Evolutionary conservation across 164 flowering plant genomes (phyloP), one percentile per base, ranked within the genome.

Genomic region (Protea cynaroides): DNA sequence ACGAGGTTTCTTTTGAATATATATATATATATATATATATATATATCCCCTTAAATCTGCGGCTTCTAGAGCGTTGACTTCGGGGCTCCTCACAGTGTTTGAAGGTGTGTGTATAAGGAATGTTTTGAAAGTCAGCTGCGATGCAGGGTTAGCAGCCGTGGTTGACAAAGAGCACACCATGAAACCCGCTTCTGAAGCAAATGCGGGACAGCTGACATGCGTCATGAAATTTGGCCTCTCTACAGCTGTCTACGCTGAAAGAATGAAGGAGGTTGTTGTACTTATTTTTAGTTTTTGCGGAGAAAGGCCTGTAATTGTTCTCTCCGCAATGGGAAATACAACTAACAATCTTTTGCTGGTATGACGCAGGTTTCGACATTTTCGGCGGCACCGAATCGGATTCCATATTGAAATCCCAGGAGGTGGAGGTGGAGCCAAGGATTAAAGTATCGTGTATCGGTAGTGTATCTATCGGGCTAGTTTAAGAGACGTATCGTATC

Each of bases 221-320:
- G 96, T 89, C 6, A 94, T 91, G 97, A 94, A 94, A 69, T 94
- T 94, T 72, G 99, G 99, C 25, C 97, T 97, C 0, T 94, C 99
- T 0, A 91, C 99, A 0, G 73, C 92, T 63, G 94, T 97, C 1
- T 82, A 89, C 0, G 93, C 97, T 0, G 87, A 75, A 44, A 83
- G 99, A 66, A 94, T 94, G 90, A 80, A 73, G 56, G 97, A 94
- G 70, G 88, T 94, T 50, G 97, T 96, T 58, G 83, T 80, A 0
- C 89, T 94, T 29, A 82, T 94, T 64, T 79, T 72, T 6, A 79
- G 88, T 61, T 94, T 88, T 64, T 90, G 92, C 0, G 74, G 87
- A 11, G 97, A 91, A 70, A 82, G 76, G 69, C 99, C 97, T 22
- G 81, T 94, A 92, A n/a, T n/a, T n/a, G n/a, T n/a, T n/a, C n/a